These are phyloP conservation scores for Eutypa lata DNA, from an alignment of 2,329 filamentous ascomycete species.

Conservation along the genomic window DNA sequence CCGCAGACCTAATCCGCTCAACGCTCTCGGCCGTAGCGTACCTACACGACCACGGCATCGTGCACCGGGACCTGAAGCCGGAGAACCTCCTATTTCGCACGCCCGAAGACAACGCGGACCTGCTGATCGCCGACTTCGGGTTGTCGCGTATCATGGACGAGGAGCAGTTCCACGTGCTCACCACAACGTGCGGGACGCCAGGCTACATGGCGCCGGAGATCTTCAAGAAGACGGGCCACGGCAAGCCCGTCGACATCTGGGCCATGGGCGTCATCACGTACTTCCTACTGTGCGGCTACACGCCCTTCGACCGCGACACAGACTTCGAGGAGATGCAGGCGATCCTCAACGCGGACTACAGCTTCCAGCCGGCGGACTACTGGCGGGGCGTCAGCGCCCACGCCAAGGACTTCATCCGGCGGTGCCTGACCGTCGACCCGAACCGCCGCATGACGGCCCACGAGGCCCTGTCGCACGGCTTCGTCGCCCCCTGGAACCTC, in stretches of 20 bases:
- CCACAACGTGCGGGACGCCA: constrained; percentile 94
- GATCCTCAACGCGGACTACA: constrained; percentile 94
- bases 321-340: constrained; percentile 99
- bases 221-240: constrained; percentile 97
- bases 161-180: constrained; percentile 95
- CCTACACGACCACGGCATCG: constrained; percentile 96
- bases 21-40: constrained; percentile 97
- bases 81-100: constrained; percentile 97
- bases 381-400: constrained; percentile 88
- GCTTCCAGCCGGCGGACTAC: constrained; percentile 90
- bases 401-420: constrained; percentile 87
- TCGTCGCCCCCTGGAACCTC: constrained; percentile 54
- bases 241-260: constrained; percentile 98
- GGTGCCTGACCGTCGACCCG: constrained; percentile 88
- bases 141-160: constrained; percentile 98
- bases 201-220: constrained; percentile 99
- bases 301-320: constrained; percentile 93
- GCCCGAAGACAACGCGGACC: constrained; percentile 94
- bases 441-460: constrained; percentile 86
- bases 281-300: constrained; percentile 96
- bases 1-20: constrained; percentile 89
- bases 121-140: constrained; percentile 96
- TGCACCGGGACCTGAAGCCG: constrained; percentile 95
- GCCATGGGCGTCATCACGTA: constrained; percentile 98
- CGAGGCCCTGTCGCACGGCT: constrained; percentile 65